These are phyloP conservation scores for Geoglossum glabrum DNA, from an alignment of 495 filamentous ascomycete genomes.

Conservation along the genomic window DNA sequence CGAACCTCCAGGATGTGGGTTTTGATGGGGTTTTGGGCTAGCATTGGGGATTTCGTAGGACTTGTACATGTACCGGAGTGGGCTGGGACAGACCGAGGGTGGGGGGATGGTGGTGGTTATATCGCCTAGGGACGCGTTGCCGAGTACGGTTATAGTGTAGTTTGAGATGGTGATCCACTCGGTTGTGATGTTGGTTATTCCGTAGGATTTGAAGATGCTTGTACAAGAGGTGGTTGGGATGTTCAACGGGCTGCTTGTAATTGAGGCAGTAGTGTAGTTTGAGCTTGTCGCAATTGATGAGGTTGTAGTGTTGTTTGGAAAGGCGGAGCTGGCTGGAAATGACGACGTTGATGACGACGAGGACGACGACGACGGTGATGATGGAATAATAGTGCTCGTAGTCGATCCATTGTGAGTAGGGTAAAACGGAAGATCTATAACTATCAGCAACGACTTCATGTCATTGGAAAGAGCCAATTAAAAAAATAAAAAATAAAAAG, in stretches of 20 bases:
- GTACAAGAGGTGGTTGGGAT: neutral
- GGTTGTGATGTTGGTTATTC: neutral
- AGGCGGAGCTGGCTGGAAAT: too few species aligned
- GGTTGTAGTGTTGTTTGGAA: neutral
- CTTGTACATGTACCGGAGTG: neutral
- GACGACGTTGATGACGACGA: too few species aligned
- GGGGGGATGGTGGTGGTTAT: neutral
- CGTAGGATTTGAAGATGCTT: neutral
- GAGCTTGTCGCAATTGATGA: neutral
- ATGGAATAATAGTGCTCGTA: too few species aligned
- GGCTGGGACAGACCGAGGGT: neutral
- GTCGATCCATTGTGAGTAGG: neutral
- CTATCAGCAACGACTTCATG: neutral
- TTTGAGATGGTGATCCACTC: neutral
- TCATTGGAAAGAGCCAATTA: too few species aligned
- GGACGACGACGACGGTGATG: too few species aligned
- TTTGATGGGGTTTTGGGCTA: too few species aligned
- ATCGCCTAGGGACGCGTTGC: neutral
- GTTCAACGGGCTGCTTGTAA: neutral
- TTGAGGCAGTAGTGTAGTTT: neutral
- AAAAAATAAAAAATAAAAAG: neutral
- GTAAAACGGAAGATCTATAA: neutral
- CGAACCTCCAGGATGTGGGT: too few species aligned
- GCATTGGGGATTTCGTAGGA: too few species aligned
- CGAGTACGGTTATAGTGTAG: neutral